phyloP scores from a whole-genome alignment of 768 basidiomycete genomes.

The Serendipita vermifera region DNA sequence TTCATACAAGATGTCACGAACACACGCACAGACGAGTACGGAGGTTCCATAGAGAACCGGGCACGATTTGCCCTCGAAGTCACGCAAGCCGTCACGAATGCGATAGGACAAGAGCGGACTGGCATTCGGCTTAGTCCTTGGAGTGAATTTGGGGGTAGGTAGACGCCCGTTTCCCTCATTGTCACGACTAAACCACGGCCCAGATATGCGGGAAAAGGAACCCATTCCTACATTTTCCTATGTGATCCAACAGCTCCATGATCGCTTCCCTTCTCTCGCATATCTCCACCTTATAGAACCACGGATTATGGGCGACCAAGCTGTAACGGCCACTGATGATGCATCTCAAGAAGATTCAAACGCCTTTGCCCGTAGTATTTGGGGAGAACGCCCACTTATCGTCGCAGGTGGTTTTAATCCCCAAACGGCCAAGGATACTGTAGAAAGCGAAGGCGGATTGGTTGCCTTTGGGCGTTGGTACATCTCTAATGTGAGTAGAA shows the following conservation, averaged over 20 bases:
- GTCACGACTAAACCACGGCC: constrained; percentile 11
- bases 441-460: constrained; percentile 24
- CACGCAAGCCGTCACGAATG: constrained; percentile 35
- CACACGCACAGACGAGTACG: constrained; percentile 49
- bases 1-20: constrained; percentile 49
- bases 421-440: constrained; percentile 27
- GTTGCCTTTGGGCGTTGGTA: constrained; percentile 29
- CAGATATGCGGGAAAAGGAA: constrained; percentile 34
- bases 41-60: constrained; percentile 51
- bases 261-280: constrained; percentile 29
- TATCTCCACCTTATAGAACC: constrained; percentile 41
- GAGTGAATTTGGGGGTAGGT: constrained; percentile 19
- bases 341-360: not conserved
- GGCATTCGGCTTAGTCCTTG: constrained; percentile 49
- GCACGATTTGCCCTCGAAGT: constrained; percentile 44
- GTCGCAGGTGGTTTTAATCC: constrained; percentile 34
- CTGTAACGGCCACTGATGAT: constrained; percentile 13
- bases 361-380: constrained; percentile 5
- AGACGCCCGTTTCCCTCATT: not conserved
- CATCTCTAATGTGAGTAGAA: constrained; percentile 27
- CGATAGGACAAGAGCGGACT: constrained; percentile 41
- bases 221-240: constrained; percentile 44
- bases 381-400: constrained; percentile 21
- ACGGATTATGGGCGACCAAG: constrained; percentile 8
- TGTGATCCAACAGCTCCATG: constrained; percentile 36